Base-by-base conservation (phyloP, 257 asterid genomes). In the Plantago major region DNA sequence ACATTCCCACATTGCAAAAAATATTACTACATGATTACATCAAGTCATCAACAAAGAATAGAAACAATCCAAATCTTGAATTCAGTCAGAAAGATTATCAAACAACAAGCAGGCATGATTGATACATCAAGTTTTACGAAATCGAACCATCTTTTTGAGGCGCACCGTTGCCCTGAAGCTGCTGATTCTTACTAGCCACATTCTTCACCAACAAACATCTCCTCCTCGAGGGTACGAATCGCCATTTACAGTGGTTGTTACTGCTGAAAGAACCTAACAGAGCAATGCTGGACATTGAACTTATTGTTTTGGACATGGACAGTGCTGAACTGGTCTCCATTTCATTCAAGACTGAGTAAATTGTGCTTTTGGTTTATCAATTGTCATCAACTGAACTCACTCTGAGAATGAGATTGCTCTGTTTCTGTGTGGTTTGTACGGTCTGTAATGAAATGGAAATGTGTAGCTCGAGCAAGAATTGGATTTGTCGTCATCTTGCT, bases 121-220 rank as follows among this genome's bases (percentile, higher is more conserved):
- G 10, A 9, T 50, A 4, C 13, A 50, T 18, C 18, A 17, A 14
- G 16, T 5, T n/a, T 17, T 50, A 18, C 6, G 3, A 22, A 17
- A 7, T 7, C n/a, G 33, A 69, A 70, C 65, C 71, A 60, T 71
- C 60, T 51, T 74, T 18, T 44, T 65, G 64, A 54, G 64, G 13
- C 33, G 75, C 33, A 16, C 73, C 61, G 46, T 69, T 56, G 47
- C 65, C 79, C 46, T 64, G 67, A 0, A 57, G 30, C 1, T 4
- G 45, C 51, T 63, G 74, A 11, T 70, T 79, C 74, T 71, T 55
- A 54, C 84, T 81, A 45, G 84, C 86, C 14, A 81, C 88, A 46
- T 71, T 81, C 73, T 57, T 67, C 15, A 78, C 81, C 26, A 43
- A 11, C 42, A 84, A 71, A 62, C 70, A 46, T 28, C 77, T 71